A percentile compares a stretch with the other conserved stretches of the same genome.
Evolutionary conservation across 2,329 filamentous ascomycete species (phyloP).

Genomic region (Stagonosporopsis tanaceti): DNA sequence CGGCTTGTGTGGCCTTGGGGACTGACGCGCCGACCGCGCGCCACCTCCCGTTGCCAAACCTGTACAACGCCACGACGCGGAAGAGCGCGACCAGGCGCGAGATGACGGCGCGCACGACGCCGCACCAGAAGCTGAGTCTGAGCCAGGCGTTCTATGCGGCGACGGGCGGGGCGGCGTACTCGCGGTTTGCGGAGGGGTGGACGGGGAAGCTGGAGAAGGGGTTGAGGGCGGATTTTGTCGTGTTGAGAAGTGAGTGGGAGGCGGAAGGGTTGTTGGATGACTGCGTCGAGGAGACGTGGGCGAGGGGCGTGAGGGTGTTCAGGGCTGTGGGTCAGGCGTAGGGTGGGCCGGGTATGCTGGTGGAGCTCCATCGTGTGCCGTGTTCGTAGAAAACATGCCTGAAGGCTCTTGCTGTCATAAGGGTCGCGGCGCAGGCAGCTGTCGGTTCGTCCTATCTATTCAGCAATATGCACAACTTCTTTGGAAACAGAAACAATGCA

Average conservation of each 20-base stretch:
- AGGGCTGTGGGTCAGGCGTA: neutral
- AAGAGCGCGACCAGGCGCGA: constrained; percentile 54
- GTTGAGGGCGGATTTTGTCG: constrained; percentile 64
- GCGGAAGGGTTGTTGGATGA: constrained; percentile 55
- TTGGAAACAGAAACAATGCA: too few species aligned
- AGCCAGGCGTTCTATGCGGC: constrained; percentile 61
- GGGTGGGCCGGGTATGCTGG: neutral
- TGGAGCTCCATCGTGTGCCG: too few species aligned
- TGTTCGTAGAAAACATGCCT: too few species aligned
- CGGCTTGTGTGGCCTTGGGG: constrained; percentile 62
- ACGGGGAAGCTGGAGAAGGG: constrained; percentile 60
- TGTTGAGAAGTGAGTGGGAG: constrained; percentile 59
- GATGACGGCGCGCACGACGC: constrained; percentile 23
- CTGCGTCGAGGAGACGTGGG: constrained; percentile 54
- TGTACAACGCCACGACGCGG: constrained; percentile 65
- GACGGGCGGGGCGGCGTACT: constrained; percentile 63
- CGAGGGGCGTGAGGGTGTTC: constrained; percentile 13
- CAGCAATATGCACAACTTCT: too few species aligned
- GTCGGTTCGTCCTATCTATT: too few species aligned
- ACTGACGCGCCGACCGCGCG: constrained; percentile 66
- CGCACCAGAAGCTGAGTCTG: constrained; percentile 61
- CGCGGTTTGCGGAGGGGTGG: constrained; percentile 61
- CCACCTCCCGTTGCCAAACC: constrained; percentile 59
- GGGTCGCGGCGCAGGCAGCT: too few species aligned
- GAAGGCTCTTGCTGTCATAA: too few species aligned